Percentiles rank a stretch among this genome's conserved stretches.
These are phyloP conservation scores for Ilex aquifolium DNA, from an alignment of 257 asterid genomes.

Conservation along the genomic window DNA sequence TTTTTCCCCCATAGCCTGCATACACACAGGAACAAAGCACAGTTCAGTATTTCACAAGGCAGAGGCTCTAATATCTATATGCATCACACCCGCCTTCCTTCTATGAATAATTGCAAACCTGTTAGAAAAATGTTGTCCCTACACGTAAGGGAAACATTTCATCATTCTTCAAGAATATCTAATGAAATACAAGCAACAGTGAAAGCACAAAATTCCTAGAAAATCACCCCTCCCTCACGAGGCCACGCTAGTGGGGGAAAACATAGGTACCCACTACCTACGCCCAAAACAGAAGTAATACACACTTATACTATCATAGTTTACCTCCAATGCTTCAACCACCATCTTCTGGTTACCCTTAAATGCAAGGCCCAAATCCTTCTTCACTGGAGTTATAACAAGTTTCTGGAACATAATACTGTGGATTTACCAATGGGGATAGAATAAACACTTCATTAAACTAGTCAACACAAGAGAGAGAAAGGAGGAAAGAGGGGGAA, in stretches of 20 bases:
- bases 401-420: constrained; percentile 39
- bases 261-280: too few species aligned
- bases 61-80: too few species aligned
- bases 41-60: not conserved
- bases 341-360: constrained; percentile 72
- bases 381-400: constrained; percentile 62
- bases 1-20: constrained; percentile 74
- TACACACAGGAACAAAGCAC: constrained; percentile 1
- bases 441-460: too few species aligned
- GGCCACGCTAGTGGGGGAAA: too few species aligned
- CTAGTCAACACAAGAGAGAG: not conserved
- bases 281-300: too few species aligned
- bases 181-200: too few species aligned
- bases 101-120: not conserved
- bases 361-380: constrained; percentile 79
- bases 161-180: too few species aligned
- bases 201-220: too few species aligned
- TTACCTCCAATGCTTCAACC: constrained; percentile 70
- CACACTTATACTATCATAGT: too few species aligned
- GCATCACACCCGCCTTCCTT: not conserved
- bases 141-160: too few species aligned
- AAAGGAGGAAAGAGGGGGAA: not conserved
- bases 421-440: not conserved
- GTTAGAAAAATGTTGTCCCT: not conserved
- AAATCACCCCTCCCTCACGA: too few species aligned